These are phyloP conservation scores for Cyberlindnera mississippiensis DNA, from an alignment of 805 yeast species.

Conservation along the genomic window DNA sequence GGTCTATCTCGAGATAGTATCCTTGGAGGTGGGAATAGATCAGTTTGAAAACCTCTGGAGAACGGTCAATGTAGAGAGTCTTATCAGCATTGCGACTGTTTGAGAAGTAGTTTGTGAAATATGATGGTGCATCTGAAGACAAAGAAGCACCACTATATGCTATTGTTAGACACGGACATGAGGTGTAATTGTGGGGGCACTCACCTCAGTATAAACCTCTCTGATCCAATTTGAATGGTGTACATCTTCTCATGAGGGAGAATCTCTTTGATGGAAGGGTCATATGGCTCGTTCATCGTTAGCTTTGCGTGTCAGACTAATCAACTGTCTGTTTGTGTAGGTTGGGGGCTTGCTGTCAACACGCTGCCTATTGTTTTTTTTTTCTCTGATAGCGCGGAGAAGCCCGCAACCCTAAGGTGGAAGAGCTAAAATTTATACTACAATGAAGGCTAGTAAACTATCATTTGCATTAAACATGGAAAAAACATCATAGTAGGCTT, in stretches of 20 bases:
- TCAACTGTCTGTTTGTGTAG: no score
- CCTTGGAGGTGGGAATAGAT: conserved; percentile 79
- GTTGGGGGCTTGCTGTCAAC: no score
- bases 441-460: background rate
- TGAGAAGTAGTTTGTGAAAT: conserved; percentile 70
- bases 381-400: conserved; percentile 2
- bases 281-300: conserved; percentile 11
- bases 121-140: conserved; percentile 84
- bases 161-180: background rate
- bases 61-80: conserved; percentile 66
- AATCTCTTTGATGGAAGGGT: conserved; percentile 44
- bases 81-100: conserved; percentile 34
- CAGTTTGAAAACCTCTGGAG: conserved; percentile 61
- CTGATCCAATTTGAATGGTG: conserved; percentile 65
- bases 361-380: no score
- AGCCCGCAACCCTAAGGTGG: background rate
- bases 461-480: background rate
- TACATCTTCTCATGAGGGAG: conserved; percentile 70
- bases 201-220: conserved; percentile 44
- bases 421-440: background rate
- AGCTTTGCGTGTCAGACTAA: background rate
- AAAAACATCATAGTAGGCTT: background rate
- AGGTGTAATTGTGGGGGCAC: no score
- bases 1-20: conserved; percentile 56
- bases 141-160: conserved; percentile 72